Base-by-base conservation (phyloP, 2,329 filamentous ascomycete genomes). In the Geosmithia morbida region DNA sequence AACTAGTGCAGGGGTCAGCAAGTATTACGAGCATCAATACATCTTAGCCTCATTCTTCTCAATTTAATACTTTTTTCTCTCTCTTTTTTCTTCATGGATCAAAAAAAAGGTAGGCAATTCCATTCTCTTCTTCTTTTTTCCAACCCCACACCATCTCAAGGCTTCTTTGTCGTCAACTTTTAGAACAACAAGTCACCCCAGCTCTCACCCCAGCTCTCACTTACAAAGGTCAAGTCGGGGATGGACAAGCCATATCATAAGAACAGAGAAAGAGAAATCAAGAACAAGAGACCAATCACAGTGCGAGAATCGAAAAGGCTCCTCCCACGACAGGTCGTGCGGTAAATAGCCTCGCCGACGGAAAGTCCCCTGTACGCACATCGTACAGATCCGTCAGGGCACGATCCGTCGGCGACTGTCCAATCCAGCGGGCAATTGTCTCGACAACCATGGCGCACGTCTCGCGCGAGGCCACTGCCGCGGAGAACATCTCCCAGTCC, bases 401-500 rank as follows among this genome's bases (percentile, higher is more conserved):
- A 8, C 76, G 69, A 61, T 87, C 78, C 0, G 78, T 86, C 1
- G 65, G 67, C 2, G 87, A 94, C 58, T 81, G 76, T 54, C 83
- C 82, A 56, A 94, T 71, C 84, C 86, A 94, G 49, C 64, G 67
- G 2, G 83, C 83, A 43, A 90, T 74, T 37, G 77, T 73, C 45
- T 77, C 68, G 46, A 90, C 69, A 54, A 94, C 85, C 59, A 80
- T 70, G 11, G 70, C 64, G 48, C 79, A 72, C 1, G 83, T 83
- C 29, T 69, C 62, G 47, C 69, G 61, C 41, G 71, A 72, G 0
- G 85, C 75, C 11, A 89, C 81, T 10, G 87, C 83, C n/a, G 87
- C 87, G 5, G 79, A 77, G 66, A 88, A 89, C 60, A 92, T 79
- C 59, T 89, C 80, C 87, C 87, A 94, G 66, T 94, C 87, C 1